Evolutionary conservation across 768 basidiomycete species (phyloP).

Genomic region (Russula vinacea): DNA sequence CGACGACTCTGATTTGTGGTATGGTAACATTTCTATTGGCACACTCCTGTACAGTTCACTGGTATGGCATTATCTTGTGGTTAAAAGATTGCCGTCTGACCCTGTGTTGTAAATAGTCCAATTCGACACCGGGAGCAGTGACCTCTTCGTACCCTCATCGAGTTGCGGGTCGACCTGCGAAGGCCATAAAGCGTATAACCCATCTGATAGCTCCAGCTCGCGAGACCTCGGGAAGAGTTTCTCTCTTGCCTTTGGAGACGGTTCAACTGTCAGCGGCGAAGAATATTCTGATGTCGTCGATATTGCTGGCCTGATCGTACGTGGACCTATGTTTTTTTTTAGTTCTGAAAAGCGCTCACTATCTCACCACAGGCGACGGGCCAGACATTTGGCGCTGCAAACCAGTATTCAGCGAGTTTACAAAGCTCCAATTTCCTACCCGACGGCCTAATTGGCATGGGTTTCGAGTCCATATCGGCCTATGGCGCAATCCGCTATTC

Average conservation of each 20-base stretch:
- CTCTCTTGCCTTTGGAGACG: constrained; percentile 40
- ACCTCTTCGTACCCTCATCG: constrained; percentile 39
- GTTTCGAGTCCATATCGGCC: constrained; percentile 33
- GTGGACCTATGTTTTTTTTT: neutral
- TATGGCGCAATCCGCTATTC: constrained; percentile 34
- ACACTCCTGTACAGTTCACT: constrained; percentile 14
- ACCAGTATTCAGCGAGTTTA: constrained; percentile 39
- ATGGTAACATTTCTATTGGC: constrained; percentile 19
- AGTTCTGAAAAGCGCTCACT: neutral
- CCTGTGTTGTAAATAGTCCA: constrained; percentile 33
- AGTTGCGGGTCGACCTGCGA: constrained; percentile 36
- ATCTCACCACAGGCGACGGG: constrained; percentile 27
- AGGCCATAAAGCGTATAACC: constrained; percentile 11
- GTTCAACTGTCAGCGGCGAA: constrained; percentile 40
- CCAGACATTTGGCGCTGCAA: constrained; percentile 48
- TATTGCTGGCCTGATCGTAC: constrained; percentile 37
- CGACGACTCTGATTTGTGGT: constrained; percentile 5
- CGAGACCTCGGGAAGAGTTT: constrained; percentile 33
- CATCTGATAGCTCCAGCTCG: constrained; percentile 27
- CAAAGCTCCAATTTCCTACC: constrained; percentile 33
- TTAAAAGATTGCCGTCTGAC: constrained; percentile 35
- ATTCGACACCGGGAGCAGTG: constrained; percentile 40
- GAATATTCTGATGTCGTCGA: constrained; percentile 44
- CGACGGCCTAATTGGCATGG: constrained; percentile 48
- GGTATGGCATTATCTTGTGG: neutral